phyloP scores from a whole-genome alignment of 805 yeast species.

The Starmerella apis region DNA sequence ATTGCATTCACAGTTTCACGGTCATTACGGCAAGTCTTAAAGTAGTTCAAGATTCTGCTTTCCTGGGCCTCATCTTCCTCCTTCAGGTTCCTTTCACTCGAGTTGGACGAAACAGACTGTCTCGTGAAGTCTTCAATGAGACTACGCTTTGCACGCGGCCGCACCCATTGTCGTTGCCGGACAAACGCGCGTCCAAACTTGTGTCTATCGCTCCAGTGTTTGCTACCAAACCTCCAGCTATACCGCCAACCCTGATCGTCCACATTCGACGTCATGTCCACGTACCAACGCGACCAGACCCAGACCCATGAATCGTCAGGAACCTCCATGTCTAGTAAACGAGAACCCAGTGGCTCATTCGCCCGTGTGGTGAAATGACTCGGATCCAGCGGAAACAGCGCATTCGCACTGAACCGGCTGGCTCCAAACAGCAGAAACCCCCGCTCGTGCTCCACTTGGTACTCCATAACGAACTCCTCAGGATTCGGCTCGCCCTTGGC shows the following conservation, averaged over 20 bases:
- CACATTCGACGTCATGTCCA: constrained; percentile 55
- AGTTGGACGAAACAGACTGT: not conserved
- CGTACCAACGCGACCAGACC: constrained; percentile 65
- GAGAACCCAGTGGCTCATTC: constrained; percentile 28
- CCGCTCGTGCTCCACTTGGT: constrained; percentile 35
- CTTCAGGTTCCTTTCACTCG: not conserved
- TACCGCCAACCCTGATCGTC: constrained; percentile 85
- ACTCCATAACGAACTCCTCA: constrained; percentile 25
- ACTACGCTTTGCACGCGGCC: constrained; percentile 28
- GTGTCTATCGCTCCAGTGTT: constrained; percentile 52
- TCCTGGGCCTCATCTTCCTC: not conserved
- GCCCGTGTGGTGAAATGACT: constrained; percentile 31
- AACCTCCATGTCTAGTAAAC: constrained; percentile 30
- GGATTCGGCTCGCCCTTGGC: not conserved
- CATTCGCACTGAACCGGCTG: constrained; percentile 31
- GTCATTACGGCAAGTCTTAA: constrained; percentile 23
- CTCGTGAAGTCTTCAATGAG: constrained; percentile 1
- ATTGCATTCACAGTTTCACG: constrained; percentile 22
- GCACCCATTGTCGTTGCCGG: constrained; percentile 56
- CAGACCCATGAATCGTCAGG: constrained; percentile 57
- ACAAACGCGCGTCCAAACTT: constrained; percentile 50
- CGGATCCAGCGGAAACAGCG: constrained; percentile 35
- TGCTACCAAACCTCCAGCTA: constrained; percentile 40
- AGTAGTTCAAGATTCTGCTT: not conserved
- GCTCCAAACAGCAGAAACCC: constrained; percentile 35